Percentiles rank a stretch among this genome's conserved stretches.
Conservation (phyloP, 805 yeast genomes). For the Zygosaccharomyces pseudorouxii region DNA sequence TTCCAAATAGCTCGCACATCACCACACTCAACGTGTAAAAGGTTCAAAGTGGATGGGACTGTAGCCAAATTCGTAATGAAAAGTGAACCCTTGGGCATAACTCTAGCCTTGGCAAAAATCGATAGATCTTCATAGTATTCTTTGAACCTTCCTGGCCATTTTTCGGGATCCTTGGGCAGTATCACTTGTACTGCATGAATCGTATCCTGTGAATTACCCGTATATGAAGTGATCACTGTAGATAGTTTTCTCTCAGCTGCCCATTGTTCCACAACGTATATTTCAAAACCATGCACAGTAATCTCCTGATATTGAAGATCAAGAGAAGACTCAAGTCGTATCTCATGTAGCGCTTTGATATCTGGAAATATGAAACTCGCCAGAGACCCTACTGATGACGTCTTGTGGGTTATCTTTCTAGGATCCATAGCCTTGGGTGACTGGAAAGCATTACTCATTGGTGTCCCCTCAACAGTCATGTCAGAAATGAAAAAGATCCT, state of each 20-base stretch:
- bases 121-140: constrained; percentile 62
- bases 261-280: constrained; percentile 95
- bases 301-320: constrained; percentile 44
- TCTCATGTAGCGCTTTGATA: constrained; percentile 46
- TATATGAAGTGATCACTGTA: constrained; percentile 70
- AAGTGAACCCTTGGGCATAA: constrained; percentile 53
- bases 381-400: constrained; percentile 9
- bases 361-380: constrained; percentile 49
- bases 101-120: constrained; percentile 63
- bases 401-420: constrained; percentile 4
- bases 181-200: constrained; percentile 58
- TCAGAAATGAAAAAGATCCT: neutral
- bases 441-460: constrained; percentile 1
- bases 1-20: constrained; percentile 48
- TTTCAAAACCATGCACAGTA: constrained; percentile 69
- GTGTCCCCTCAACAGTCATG: constrained; percentile 3
- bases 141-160: constrained; percentile 43
- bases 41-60: constrained; percentile 66
- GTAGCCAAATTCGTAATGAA: constrained; percentile 81
- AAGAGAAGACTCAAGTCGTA: constrained; percentile 40
- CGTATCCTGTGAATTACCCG: constrained; percentile 71
- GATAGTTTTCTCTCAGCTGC: constrained; percentile 64
- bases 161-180: constrained; percentile 36
- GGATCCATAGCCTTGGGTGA: constrained; percentile 4
- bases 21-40: constrained; percentile 67